Percentiles rank a stretch among this genome's conserved stretches.
Conservation (phyloP, 306 rosid species). For the Trifolium repens region DNA sequence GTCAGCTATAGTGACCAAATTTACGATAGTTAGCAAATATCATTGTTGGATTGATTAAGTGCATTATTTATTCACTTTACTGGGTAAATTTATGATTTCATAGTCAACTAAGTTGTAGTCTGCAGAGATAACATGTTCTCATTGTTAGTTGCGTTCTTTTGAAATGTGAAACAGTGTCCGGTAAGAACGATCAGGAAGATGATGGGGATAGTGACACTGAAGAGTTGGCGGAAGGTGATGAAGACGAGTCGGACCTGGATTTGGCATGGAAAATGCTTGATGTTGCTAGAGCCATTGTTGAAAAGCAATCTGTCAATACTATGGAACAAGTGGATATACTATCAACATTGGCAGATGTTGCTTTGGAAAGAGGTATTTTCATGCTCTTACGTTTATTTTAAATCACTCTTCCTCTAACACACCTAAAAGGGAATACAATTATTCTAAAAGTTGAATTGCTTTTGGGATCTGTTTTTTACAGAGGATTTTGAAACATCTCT, state of each 20-base stretch:
- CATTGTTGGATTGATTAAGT: background rate
- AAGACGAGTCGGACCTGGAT: constrained; percentile 93
- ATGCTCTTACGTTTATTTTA: constrained; percentile 22
- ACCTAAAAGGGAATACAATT: background rate
- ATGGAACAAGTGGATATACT: constrained; percentile 90
- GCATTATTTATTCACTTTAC: constrained; percentile 19
- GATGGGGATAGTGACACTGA: constrained; percentile 71
- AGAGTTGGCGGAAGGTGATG: constrained; percentile 82
- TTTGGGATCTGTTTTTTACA: constrained; percentile 47
- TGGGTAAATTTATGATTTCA: background rate
- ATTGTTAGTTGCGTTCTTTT: constrained; percentile 21
- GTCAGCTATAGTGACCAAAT: constrained; percentile 1
- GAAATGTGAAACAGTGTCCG: constrained; percentile 52
- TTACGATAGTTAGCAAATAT: constrained; percentile 11
- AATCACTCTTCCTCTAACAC: constrained; percentile 1
- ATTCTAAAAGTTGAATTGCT: constrained; percentile 35
- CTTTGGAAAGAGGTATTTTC: constrained; percentile 84
- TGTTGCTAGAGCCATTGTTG: constrained; percentile 93
- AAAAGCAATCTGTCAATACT: constrained; percentile 74
- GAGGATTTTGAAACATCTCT: constrained; percentile 97
- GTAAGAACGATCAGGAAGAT: constrained; percentile 64
- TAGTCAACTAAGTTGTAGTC: background rate
- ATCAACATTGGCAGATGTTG: constrained; percentile 91
- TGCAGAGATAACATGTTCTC: constrained; percentile 8
- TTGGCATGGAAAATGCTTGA: constrained; percentile 99